Evolutionary conservation across 2,329 filamentous ascomycete species (phyloP), one percentile per base, ranked within the genome.

Genomic region (Cladosporium sp.): DNA sequence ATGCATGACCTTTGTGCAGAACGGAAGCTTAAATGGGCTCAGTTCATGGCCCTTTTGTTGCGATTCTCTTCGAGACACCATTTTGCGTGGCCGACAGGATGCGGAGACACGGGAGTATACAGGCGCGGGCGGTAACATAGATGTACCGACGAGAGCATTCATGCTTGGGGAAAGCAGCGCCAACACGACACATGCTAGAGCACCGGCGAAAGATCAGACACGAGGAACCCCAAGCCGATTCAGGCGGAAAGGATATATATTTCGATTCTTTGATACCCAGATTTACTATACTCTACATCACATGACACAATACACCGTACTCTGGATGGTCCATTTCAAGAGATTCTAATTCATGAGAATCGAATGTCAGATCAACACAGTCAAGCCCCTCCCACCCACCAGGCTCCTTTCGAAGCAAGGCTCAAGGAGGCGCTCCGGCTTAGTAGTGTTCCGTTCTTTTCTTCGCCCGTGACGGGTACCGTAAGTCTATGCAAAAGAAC

Each of bases 381-480:
- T 89, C 91, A 96, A 95, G 82, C 89, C 76, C 80, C 84, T 82
- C 85, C 89, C 87, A 96, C 83, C 85, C 88, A 86, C 83, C 83
- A 76, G 73, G 69, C 69, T 77, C 82, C 87, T 95, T 74, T 95
- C 88, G 76, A 81, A 73, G 76, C 77, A 78, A 83, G 80, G 83
- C 84, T 88, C 80, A 85, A 91, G 83, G 84, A 85, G 84, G 82
- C 82, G 88, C 90, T 95, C 91, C 91, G 90, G 91, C 91, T 96
- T 96, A 96, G 93, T 95, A 86, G 89, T 85, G 88, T 89, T 89
- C 86, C 47, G 52, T 41, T 56, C 69, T 58, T 69, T 71, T 95
- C 80, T 95, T 77, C 86, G 90, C 89, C 88, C 54, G 51, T 56
- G 58, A 60, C 50, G 30, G 53, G 53, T 65, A 65, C 62, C 62